Conservation (phyloP, 2,329 filamentous ascomycete genomes). For the Aureobasidium sp. region DNA sequence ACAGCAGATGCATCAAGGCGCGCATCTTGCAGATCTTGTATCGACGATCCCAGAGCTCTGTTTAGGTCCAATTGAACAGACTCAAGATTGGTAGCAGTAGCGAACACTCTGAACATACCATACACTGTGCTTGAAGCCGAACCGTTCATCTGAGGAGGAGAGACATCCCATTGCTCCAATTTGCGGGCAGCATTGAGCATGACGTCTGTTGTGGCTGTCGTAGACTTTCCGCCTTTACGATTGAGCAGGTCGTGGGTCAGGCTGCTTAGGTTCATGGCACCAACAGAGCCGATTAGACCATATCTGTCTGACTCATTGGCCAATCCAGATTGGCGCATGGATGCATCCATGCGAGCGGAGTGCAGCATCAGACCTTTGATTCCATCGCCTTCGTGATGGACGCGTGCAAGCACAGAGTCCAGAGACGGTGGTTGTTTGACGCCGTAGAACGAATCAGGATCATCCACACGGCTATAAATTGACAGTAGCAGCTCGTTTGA, state of each 20-base stretch:
- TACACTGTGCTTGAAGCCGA: conserved; percentile 59
- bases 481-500: conserved; percentile 63
- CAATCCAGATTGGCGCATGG: conserved; percentile 56
- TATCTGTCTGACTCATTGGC: conserved; percentile 52
- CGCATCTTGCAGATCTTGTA: conserved; percentile 7
- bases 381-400: conserved; percentile 86
- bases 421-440: conserved; percentile 71
- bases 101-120: conserved; percentile 70
- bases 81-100: conserved; percentile 52
- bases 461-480: conserved; percentile 88
- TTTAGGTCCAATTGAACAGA: conserved; percentile 36
- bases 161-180: conserved; percentile 87
- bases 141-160: conserved; percentile 51
- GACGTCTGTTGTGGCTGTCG: conserved; percentile 55
- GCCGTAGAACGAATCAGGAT: conserved; percentile 94
- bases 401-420: conserved; percentile 65
- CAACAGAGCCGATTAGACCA: conserved; percentile 67
- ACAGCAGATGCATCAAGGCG: conserved; percentile 40
- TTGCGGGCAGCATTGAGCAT: conserved; percentile 73
- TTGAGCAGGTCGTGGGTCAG: conserved; percentile 73
- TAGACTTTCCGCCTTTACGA: conserved; percentile 53
- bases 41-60: background rate
- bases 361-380: conserved; percentile 82
- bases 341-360: conserved; percentile 82
- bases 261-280: conserved; percentile 73